Percentiles rank a stretch among this genome's conserved stretches.
These are phyloP conservation scores for Alternaria sp. DNA, from an alignment of 2,329 filamentous ascomycete species.

Conservation along the genomic window DNA sequence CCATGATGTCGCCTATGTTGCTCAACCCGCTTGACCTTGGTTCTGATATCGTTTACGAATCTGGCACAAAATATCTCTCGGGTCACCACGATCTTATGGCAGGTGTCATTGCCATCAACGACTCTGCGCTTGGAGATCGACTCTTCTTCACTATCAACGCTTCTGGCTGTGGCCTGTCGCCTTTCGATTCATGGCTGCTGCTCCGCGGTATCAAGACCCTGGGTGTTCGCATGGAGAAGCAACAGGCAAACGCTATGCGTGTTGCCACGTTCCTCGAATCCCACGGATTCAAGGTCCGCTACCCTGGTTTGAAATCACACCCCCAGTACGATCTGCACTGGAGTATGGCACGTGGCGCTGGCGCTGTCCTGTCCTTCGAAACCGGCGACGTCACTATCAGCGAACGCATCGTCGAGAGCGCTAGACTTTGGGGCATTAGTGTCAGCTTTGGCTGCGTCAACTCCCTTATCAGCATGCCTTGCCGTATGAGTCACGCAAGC, in stretches of 20 bases:
- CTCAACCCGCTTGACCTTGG: slow-evolving; percentile 93
- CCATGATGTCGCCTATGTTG: slow-evolving; percentile 96
- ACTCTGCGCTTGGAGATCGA: slow-evolving; percentile 80
- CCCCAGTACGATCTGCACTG: slow-evolving; percentile 96
- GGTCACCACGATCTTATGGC: slow-evolving; percentile 99
- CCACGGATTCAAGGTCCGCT: slow-evolving; percentile 92
- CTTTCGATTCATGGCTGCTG: slow-evolving; percentile 95
- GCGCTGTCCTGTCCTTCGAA: slow-evolving; percentile 94
- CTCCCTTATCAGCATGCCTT: slow-evolving; percentile 98
- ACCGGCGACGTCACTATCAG: slow-evolving; percentile 85
- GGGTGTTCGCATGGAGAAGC: slow-evolving; percentile 98
- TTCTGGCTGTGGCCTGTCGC: slow-evolving; percentile 90
- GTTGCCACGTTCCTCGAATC: slow-evolving; percentile 93
- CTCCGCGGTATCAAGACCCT: slow-evolving; percentile 96
- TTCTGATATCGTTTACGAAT: slow-evolving; percentile 96
- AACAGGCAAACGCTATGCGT: slow-evolving; percentile 87
- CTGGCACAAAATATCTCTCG: slow-evolving; percentile 95
- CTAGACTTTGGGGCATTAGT: slow-evolving; percentile 91
- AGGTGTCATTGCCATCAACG: slow-evolving; percentile 92
- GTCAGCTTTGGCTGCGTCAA: slow-evolving; percentile 99
- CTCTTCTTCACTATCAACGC: slow-evolving; percentile 98
- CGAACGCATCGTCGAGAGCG: slow-evolving; percentile 92
- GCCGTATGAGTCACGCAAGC: slow-evolving; percentile 98
- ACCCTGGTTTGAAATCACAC: slow-evolving; percentile 91
- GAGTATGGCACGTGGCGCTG: slow-evolving; percentile 92